Percentiles rank a stretch among this genome's conserved stretches.
Conservation (phyloP, 257 asterid species). For the Salvia splendens region DNA sequence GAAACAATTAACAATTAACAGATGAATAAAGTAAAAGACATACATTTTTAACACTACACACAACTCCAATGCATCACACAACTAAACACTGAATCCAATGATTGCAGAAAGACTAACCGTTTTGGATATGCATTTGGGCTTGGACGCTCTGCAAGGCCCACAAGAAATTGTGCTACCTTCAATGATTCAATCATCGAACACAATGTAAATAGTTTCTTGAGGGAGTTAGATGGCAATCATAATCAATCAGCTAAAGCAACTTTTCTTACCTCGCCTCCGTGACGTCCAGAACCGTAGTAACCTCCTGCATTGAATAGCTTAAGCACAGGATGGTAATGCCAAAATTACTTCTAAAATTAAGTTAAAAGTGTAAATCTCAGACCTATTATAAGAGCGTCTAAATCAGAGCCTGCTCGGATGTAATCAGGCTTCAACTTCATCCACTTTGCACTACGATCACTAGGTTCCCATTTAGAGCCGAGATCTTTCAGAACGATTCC, state of each 20-base stretch:
- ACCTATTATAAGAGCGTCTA: constrained; percentile 94
- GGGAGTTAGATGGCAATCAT: constrained; percentile 27
- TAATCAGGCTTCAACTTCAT: constrained; percentile 93
- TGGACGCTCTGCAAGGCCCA: constrained; percentile 87
- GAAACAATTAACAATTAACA: neutral
- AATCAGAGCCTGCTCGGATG: constrained; percentile 86
- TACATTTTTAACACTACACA: constrained; percentile 4
- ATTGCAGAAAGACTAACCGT: constrained; percentile 51
- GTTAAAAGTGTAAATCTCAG: constrained; percentile 29
- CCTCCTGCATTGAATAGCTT: constrained; percentile 63
- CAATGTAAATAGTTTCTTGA: constrained; percentile 15
- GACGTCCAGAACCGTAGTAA: constrained; percentile 98
- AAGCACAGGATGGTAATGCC: constrained; percentile 22
- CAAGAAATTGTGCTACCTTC: constrained; percentile 92
- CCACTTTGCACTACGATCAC: constrained; percentile 99
- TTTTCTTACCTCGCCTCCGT: constrained; percentile 86
- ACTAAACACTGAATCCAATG: constrained; percentile 24
- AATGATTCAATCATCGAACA: constrained; percentile 35
- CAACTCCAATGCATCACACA: constrained; percentile 12
- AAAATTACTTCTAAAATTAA: constrained; percentile 27
- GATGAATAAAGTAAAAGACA: constrained; percentile 12
- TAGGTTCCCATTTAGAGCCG: constrained; percentile 95
- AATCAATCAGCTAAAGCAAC: constrained; percentile 28
- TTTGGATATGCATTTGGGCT: constrained; percentile 73
- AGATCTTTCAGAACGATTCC: constrained; percentile 92